Evolutionary conservation across 2,329 filamentous ascomycete species (phyloP), one percentile per base, ranked within the genome.

Genomic region (Aureobasidium musti): DNA sequence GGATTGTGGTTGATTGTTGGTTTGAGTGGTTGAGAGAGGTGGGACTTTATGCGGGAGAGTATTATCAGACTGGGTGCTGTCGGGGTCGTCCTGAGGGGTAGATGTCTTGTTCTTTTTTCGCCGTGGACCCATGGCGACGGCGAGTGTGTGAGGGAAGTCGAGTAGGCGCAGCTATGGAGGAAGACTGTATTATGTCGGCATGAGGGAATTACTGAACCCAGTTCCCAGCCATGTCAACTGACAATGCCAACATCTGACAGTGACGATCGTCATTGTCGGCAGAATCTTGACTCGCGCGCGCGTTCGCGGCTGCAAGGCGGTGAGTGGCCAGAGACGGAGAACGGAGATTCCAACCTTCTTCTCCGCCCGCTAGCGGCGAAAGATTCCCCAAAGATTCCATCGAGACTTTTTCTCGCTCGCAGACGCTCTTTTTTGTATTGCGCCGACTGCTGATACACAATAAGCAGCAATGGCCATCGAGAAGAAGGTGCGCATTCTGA

Each of bases 391-490:
- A 28, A 21, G 2, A 39, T 5, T 39, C 21, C 60, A 33, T 21
- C 17, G 61, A 54, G 61, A 65, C 61, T 65, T 65, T 63, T 65
- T 65, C 61, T 60, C 19, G 21, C 26, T 1, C 30, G 13, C 13
- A 33, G 19, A 39, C 37, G 26, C 26, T 54, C 35, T 47, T 43
- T 65, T 39, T 54, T 5, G 23, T 53, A 21, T 57, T 23, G 50
- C 21, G 52, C 37, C 14, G 14, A 30, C 23, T 56, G 45, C 59
- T 52, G n/a, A 21, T 33, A 14, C 21, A 26, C 26, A 53, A 10
- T 19, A 35, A 43, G 70, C 73, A 73, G 70, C 71, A 67, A 98
- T 98, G 95, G 93, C 91, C 75, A 94, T 98, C 75, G 92, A 98
- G 77, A 97, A 98, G 86, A 98, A 98, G 81, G 85, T 84, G 71